Percentiles rank a stretch among this genome's conserved stretches.
Evolutionary conservation across 495 filamentous ascomycete species (phyloP).

Genomic region (Hypoxylon fuscum): DNA sequence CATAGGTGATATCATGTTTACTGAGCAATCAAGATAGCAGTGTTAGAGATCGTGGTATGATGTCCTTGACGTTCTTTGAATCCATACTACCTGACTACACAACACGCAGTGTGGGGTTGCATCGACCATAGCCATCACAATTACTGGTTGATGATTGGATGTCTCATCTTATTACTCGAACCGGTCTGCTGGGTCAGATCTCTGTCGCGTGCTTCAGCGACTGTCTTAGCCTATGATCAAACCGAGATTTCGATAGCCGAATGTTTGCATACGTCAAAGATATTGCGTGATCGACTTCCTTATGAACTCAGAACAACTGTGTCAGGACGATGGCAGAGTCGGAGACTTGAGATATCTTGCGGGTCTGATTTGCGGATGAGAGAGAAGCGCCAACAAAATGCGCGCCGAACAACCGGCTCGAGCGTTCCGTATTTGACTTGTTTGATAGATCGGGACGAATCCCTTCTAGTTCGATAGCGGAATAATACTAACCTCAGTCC

Average conservation of each 20-base stretch:
- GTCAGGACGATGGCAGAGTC: not conserved
- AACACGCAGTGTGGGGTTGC: slow-evolving; percentile 19
- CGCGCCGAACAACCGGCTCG: too few relatives aligned
- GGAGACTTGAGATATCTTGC: slow-evolving; percentile 3
- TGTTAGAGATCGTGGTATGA: slow-evolving; percentile 4
- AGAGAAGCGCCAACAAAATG: too few relatives aligned
- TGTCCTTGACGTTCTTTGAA: not conserved
- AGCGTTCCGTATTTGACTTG: too few relatives aligned
- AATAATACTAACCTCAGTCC: too few relatives aligned
- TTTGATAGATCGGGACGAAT: too few relatives aligned
- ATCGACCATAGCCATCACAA: slow-evolving; percentile 12
- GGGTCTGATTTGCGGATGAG: too few relatives aligned
- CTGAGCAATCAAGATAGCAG: not conserved
- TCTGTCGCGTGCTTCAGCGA: slow-evolving; percentile 18
- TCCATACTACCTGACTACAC: slow-evolving; percentile 1
- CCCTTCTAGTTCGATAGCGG: too few relatives aligned
- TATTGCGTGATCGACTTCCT: too few relatives aligned
- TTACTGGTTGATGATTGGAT: slow-evolving; percentile 1
- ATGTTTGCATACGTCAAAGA: not conserved
- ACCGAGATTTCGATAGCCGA: slow-evolving; percentile 1
- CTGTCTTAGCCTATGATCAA: not conserved
- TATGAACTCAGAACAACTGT: too few relatives aligned
- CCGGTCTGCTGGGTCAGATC: slow-evolving; percentile 29
- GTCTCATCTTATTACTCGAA: slow-evolving; percentile 9
- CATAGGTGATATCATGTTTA: not conserved